A percentile compares a stretch with the other conserved stretches of the same genome.
These are phyloP conservation scores for Cicer pinnatifidum DNA, from an alignment of 306 rosid species.

Conservation along the genomic window DNA sequence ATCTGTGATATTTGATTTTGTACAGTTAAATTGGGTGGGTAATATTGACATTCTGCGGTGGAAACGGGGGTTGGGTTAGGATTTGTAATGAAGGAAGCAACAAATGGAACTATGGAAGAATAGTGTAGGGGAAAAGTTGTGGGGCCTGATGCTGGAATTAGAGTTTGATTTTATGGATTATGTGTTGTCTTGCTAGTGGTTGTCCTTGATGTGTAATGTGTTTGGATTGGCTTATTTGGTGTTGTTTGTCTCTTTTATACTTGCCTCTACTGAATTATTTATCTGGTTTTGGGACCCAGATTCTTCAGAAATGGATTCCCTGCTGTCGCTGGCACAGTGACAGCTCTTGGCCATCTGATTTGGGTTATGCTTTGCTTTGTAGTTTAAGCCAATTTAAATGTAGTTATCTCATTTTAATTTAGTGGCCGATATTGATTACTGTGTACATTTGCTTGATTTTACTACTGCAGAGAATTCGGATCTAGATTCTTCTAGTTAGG, in stretches of 20 bases:
- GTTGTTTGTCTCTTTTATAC: background rate
- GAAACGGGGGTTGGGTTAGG: conserved; percentile 23
- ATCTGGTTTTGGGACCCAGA: background rate
- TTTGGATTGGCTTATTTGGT: conserved; percentile 4
- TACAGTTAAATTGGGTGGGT: conserved; percentile 30
- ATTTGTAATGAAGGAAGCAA: background rate
- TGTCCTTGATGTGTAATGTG: conserved; percentile 24
- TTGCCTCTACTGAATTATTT: background rate
- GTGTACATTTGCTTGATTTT: no score
- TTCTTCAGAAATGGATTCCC: background rate
- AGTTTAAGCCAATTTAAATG: no score
- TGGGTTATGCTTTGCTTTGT: no score
- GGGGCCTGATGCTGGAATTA: conserved; percentile 35
- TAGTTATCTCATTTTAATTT: no score
- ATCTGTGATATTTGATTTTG: background rate
- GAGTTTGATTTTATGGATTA: conserved; percentile 31
- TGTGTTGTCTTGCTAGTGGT: conserved; percentile 31
- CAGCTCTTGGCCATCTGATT: no score
- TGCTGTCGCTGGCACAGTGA: no score
- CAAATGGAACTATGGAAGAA: background rate
- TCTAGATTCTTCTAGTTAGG: background rate
- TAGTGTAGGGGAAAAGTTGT: conserved; percentile 7
- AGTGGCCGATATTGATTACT: no score
- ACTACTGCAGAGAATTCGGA: no score
- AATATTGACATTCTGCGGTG: conserved; percentile 15